A percentile compares a stretch with the other conserved stretches of the same genome.
These are phyloP conservation scores for Hippophae rhamnoides DNA, from an alignment of 306 rosid genomes.

Conservation along the genomic window DNA sequence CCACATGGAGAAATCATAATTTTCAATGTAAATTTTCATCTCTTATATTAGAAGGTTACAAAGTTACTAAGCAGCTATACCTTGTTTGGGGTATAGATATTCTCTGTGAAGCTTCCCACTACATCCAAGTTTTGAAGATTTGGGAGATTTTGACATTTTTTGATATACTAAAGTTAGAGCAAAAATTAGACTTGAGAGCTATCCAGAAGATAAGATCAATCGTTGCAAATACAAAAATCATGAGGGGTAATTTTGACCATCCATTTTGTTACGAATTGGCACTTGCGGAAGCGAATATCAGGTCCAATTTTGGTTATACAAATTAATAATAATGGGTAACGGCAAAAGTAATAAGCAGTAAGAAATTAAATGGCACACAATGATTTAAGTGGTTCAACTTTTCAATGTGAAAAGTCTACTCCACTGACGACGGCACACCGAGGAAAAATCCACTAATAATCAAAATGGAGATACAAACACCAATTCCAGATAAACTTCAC, in stretches of 20 bases:
- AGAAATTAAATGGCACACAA: too few relatives aligned
- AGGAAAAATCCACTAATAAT: too few relatives aligned
- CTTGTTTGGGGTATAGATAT: constrained; percentile 47
- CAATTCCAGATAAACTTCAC: too few relatives aligned
- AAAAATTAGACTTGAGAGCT: constrained; percentile 23
- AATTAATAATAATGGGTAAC: too few relatives aligned
- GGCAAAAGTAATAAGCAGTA: too few relatives aligned
- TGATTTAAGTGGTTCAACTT: too few relatives aligned
- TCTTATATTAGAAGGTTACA: constrained; percentile 27
- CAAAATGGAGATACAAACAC: too few relatives aligned
- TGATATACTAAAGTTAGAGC: constrained; percentile 20
- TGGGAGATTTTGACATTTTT: constrained; percentile 36
- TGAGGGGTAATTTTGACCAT: constrained; percentile 24
- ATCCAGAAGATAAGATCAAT: constrained; percentile 22
- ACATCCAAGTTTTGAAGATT: constrained; percentile 32
- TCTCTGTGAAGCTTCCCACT: constrained; percentile 23
- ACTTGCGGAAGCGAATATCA: too few relatives aligned
- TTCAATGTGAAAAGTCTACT: too few relatives aligned
- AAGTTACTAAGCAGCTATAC: constrained; percentile 27
- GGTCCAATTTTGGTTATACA: too few relatives aligned
- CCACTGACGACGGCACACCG: too few relatives aligned
- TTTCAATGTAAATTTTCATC: constrained; percentile 20
- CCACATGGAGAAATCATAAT: constrained; percentile 11
- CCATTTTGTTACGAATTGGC: too few relatives aligned
- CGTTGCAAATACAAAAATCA: constrained; percentile 24